Percentiles rank a stretch among this genome's conserved stretches.
These are phyloP conservation scores for Hyaloscypha finlandica DNA, from an alignment of 495 filamentous ascomycete species.

Conservation along the genomic window DNA sequence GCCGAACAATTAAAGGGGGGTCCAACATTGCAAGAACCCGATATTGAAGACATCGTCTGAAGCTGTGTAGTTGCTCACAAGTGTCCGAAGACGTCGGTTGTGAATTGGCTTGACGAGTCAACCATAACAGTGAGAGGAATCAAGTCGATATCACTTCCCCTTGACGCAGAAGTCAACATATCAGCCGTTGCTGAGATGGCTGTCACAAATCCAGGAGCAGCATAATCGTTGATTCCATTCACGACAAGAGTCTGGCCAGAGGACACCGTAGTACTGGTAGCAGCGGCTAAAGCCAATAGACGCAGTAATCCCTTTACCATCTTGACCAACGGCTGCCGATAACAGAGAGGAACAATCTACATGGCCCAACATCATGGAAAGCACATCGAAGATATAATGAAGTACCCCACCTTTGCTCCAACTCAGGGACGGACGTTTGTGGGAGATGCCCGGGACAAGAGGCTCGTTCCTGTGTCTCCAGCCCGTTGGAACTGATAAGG, in stretches of 20 bases:
- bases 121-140: conserved; percentile 33
- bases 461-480: no score
- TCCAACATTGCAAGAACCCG: conserved; percentile 30
- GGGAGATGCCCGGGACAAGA: no score
- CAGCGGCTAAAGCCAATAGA: neutral
- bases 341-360: no score
- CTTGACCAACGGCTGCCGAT: no score
- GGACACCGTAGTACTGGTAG: neutral
- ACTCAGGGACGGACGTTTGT: no score
- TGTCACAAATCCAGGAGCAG: conserved; percentile 18
- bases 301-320: no score
- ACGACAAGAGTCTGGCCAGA: conserved; percentile 24
- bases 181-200: conserved; percentile 21
- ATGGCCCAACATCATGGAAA: no score
- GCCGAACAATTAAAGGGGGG: neutral
- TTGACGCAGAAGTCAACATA: conserved; percentile 26
- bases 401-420: no score
- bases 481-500: no score
- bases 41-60: conserved; percentile 29
- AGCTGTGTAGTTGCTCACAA: conserved; percentile 25
- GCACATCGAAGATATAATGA: no score
- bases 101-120: conserved; percentile 28
- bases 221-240: conserved; percentile 31
- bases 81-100: conserved; percentile 18
- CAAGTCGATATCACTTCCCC: conserved; percentile 26